These are phyloP conservation scores for Yamadazyma aaseri DNA, from an alignment of 1,139 yeast species.

Conservation along the genomic window DNA sequence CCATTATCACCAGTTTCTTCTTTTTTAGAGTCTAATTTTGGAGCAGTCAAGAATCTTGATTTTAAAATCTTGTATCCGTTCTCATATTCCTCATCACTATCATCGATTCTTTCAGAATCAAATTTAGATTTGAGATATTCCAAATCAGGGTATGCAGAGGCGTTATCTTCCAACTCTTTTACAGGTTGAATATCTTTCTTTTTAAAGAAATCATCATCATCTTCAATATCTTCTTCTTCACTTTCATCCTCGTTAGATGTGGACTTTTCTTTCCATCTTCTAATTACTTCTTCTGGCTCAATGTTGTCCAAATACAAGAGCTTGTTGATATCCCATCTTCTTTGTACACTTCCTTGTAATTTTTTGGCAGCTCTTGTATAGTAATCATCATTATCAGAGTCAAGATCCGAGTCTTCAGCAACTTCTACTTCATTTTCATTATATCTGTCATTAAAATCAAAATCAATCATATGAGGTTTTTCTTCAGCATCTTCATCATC, in stretches of 20 bases:
- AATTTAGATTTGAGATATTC: conserved; percentile 58
- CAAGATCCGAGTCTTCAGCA: conserved; percentile 46
- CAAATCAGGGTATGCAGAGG: conserved; percentile 42
- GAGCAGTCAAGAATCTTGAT: conserved; percentile 67
- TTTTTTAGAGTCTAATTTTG: conserved; percentile 44
- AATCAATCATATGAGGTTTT: conserved; percentile 41
- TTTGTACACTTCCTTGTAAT: conserved; percentile 36
- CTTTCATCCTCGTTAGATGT: conserved; percentile 47
- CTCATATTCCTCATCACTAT: conserved; percentile 42
- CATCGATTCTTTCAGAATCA: conserved; percentile 31
- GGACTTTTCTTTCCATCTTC: conserved; percentile 63
- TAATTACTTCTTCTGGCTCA: conserved; percentile 71
- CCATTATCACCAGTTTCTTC: conserved; percentile 32
- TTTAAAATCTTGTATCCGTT: conserved; percentile 49
- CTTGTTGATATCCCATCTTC: conserved; percentile 79
- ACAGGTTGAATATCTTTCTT: conserved; percentile 36
- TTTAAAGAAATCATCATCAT: conserved; percentile 63
- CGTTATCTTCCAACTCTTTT: conserved; percentile 32
- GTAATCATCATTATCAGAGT: conserved; percentile 29
- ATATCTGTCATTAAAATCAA: conserved; percentile 46
- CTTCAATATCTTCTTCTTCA: conserved; percentile 53
- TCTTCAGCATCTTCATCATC: conserved; percentile 33
- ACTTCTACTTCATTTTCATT: conserved; percentile 51
- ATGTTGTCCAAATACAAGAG: conserved; percentile 75
- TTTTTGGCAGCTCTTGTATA: conserved; percentile 48